A percentile compares a stretch with the other conserved stretches of the same genome.
These are phyloP conservation scores for Scytalidium sp. DNA, from an alignment of 2,329 filamentous ascomycete species.

Conservation along the genomic window DNA sequence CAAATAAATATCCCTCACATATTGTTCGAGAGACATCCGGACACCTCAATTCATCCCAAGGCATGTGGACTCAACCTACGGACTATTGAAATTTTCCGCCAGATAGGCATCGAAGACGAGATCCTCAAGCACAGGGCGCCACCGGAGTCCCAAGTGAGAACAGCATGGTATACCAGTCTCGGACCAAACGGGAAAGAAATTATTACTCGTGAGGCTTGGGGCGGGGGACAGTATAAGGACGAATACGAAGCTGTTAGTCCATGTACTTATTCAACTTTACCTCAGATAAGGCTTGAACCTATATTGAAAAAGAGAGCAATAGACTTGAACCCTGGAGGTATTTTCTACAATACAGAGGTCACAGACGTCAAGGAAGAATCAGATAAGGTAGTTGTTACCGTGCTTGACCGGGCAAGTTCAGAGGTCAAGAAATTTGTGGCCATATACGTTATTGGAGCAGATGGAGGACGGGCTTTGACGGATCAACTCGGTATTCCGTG, in stretches of 20 bases:
- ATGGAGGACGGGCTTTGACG: constrained; percentile 29
- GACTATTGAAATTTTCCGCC: constrained; percentile 34
- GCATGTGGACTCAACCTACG: constrained; percentile 34
- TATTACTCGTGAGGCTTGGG: constrained; percentile 17
- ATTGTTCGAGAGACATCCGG: constrained; percentile 34
- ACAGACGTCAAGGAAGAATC: constrained; percentile 17
- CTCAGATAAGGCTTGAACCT: constrained; percentile 37
- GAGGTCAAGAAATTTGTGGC: constrained; percentile 19
- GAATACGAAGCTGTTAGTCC: too few relatives aligned
- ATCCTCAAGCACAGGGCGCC: constrained; percentile 8
- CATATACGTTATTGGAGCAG: constrained; percentile 36
- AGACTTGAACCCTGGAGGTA: constrained; percentile 26
- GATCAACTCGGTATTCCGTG: constrained; percentile 24
- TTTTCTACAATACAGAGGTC: constrained; percentile 31
- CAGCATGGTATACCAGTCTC: constrained; percentile 15
- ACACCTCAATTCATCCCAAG: constrained; percentile 34
- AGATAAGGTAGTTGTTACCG: constrained; percentile 22
- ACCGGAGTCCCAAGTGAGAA: constrained; percentile 17
- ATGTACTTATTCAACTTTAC: constrained; percentile 9
- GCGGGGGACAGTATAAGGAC: constrained; percentile 19
- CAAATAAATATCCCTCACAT: constrained; percentile 27
- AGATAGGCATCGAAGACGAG: constrained; percentile 23
- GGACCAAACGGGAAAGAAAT: constrained; percentile 9
- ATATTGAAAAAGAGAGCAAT: constrained; percentile 31
- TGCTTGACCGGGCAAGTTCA: constrained; percentile 13